Evolutionary conservation across 768 basidiomycete species (phyloP), one percentile per base, ranked within the genome.

Genomic region (Pleurotus sapidus): DNA sequence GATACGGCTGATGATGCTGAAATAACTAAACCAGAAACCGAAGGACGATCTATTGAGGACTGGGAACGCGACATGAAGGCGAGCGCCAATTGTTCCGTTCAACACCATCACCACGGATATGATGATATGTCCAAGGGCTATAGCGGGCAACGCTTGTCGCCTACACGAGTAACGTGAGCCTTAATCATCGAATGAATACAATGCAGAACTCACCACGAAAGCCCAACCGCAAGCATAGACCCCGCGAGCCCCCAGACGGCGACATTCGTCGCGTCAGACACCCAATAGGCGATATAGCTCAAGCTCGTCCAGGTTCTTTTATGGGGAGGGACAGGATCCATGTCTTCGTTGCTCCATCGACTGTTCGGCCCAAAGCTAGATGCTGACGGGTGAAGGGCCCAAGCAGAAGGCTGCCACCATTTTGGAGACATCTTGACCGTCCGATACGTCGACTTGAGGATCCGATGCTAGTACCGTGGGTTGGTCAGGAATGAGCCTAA

Each of bases 11-110:
- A 93, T 67, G 46, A 95, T 88, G 57, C 83, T 85, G 69, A 93
- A 93, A 71, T 92, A 94, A 66, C 90, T 89, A 64, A 94, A 82
- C 84, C 89, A 94, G 73, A 93, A 94, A 1, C 93, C 93, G 63
- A 94, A 91, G 0, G 89, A 92, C 1, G 92, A 91, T 14, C 93
- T 79, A 62, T 88, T 91, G n/a, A 93, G 75, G 49, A 94, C 74
- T 0, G 81, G 79, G 67, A 93, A 93, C 0, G 88, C 83, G 23
- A 93, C 74, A 62, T 91, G 90, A 46, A 91, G 78, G 17, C 88
- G 82, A 23, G 91, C 88, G 23, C 92, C 90, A 24, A 84, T 79
- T 4, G 87, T 85, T 49, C 92, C 92, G 64, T 92, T 94, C 48
- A 89, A 73, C 1, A 91, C 83, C 76, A 93, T 84, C 17, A 86